phyloP scores from a whole-genome alignment of 2,329 filamentous ascomycete species.

The Immersiporthe knoxdaviesiana region DNA sequence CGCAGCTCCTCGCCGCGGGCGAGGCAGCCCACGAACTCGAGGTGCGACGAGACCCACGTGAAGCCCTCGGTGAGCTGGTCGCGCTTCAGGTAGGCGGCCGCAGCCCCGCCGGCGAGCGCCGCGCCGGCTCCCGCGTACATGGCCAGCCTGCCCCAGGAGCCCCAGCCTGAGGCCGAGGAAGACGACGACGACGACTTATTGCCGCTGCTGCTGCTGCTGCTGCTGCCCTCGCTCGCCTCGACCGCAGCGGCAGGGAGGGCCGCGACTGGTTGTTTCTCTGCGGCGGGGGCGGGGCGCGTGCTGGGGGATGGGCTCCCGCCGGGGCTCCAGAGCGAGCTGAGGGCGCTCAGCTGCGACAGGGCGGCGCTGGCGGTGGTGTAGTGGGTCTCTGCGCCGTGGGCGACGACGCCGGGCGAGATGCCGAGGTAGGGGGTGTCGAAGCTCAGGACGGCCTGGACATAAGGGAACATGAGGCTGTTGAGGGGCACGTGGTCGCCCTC shows the following conservation, averaged over 20 bases:
- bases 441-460: constrained; percentile 85
- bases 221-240: constrained; percentile 39
- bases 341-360: constrained; percentile 65
- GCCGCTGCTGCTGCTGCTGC: constrained; percentile 28
- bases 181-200: neutral
- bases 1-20: constrained; percentile 82
- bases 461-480: constrained; percentile 84
- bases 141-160: constrained; percentile 81
- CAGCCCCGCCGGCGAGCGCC: constrained; percentile 78
- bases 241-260: constrained; percentile 43
- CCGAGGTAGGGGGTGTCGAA: constrained; percentile 94
- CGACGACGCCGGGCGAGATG: constrained; percentile 80
- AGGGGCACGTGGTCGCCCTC: constrained; percentile 39
- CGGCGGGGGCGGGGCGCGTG: constrained; percentile 15
- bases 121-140: constrained; percentile 85
- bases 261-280: constrained; percentile 42
- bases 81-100: constrained; percentile 83
- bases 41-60: constrained; percentile 84
- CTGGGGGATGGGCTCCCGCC: constrained; percentile 41
- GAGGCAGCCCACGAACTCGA: constrained; percentile 91
- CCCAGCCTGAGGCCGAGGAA: constrained; percentile 56
- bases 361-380: constrained; percentile 75
- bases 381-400: constrained; percentile 83
- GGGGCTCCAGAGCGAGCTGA: constrained; percentile 68
- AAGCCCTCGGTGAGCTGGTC: constrained; percentile 78